Base-by-base conservation (phyloP, 75 land plant genomes). In the Gnetum montanum region DNA sequence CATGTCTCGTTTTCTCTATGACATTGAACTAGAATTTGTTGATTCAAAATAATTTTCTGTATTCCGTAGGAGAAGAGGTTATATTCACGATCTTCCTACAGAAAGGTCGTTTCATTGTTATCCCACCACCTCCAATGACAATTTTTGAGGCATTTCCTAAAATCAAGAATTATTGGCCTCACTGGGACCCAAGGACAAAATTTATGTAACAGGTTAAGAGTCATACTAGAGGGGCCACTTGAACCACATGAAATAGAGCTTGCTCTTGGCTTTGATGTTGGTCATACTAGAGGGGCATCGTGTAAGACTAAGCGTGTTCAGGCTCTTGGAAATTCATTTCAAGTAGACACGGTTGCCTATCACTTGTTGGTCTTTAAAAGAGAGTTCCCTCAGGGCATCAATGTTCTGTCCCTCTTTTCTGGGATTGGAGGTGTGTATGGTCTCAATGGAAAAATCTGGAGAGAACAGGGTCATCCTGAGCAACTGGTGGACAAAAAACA, bases 401-500 rank as follows among this genome's bases (percentile, higher is more conserved):
- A 49, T 26, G 70, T 75, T 10, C 43, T 75, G 29, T 72, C 76
- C 1, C 61, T 75, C 4, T 75, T 75, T 20, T 60, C 78, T 20
- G 78, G 78, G 13, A 72, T 75, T 34, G 78, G 78, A 20, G 78
- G 78, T 8, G 78, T 54, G 28, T 2, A 65, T 72, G 27, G 64
- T 75, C 18, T 40, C 53, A 10, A 76, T 67, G 1, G 78, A 75
- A 60, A 49, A 60, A 31, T 20, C 23, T 31, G 34, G 34, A 33
- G 36, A 33, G 34, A 84, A 73, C 27, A 61, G 83, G 31, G 71
- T 72, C 7, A 71, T 90, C 31, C 37, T 88, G 0, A 60, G 76
- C 44, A 58, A 80, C 18, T 91, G 97, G 97, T 91, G 97, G 97
- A 71, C 73, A 15, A 70, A 77, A 48, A 81, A 81, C 0, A 58